Evolutionary conservation across 1,284 basidiomycete genomes (phyloP).

Genomic region (Apiotrichum brassicae): DNA sequence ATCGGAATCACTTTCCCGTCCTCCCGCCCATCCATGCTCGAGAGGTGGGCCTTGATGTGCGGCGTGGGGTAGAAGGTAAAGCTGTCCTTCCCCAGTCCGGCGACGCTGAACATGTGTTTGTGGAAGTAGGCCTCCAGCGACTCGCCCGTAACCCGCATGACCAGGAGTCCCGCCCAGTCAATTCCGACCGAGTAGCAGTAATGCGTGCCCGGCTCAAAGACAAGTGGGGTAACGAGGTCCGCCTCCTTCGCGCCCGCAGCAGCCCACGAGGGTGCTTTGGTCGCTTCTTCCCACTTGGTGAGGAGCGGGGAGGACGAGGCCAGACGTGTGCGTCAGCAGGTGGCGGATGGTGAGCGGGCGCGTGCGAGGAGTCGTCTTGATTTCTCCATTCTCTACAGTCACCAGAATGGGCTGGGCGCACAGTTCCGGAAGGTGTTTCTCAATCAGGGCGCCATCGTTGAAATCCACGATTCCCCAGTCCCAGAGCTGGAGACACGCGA

Average conservation of each 20-base stretch:
- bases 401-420: conserved; percentile 23
- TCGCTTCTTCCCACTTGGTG: neutral
- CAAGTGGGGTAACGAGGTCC: conserved; percentile 19
- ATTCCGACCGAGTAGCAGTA: conserved; percentile 32
- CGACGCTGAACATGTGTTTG: conserved; percentile 32
- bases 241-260: conserved; percentile 14
- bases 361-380: conserved; percentile 19
- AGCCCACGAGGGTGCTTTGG: neutral
- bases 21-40: no score
- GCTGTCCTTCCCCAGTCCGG: conserved; percentile 23
- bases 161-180: conserved; percentile 40
- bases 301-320: conserved; percentile 3
- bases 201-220: conserved; percentile 34
- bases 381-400: conserved; percentile 1
- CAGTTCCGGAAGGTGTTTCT: conserved; percentile 34
- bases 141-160: conserved; percentile 30
- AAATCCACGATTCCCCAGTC: conserved; percentile 14
- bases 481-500: conserved; percentile 11
- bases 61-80: conserved; percentile 35
- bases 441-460: conserved; percentile 23
- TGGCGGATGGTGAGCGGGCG: conserved; percentile 34
- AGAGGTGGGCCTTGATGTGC: no score
- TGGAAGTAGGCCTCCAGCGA: conserved; percentile 34
- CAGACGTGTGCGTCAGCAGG: conserved; percentile 34
- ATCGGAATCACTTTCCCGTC: no score